Percentiles rank a stretch among this genome's conserved stretches.
Conservation (phyloP, 108 stramenopile genomes). For the Epipyxis sp. region DNA sequence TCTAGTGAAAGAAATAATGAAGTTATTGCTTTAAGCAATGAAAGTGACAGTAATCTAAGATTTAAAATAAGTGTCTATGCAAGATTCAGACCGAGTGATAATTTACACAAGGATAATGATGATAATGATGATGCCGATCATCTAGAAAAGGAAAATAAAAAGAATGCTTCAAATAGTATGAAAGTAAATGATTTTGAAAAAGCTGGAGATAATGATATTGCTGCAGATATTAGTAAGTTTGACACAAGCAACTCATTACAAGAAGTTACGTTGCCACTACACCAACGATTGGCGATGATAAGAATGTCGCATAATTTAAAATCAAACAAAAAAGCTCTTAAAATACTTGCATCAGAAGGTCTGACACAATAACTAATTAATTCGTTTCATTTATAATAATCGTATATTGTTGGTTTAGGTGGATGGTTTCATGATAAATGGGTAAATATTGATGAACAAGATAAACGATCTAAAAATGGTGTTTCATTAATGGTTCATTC, state of each 20-base stretch:
- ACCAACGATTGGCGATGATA: conserved; percentile 27
- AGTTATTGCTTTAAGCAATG: not conserved
- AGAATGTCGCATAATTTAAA: conserved; percentile 3
- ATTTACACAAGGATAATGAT: not conserved
- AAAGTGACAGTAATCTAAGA: not conserved
- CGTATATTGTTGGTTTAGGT: too few species aligned
- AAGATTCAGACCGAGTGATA: not conserved
- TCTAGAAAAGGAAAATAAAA: too few species aligned
- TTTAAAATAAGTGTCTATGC: conserved; percentile 17
- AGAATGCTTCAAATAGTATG: too few species aligned
- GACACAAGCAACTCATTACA: not conserved
- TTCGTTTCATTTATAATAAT: too few species aligned
- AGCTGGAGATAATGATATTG: too few species aligned
- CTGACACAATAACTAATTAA: too few species aligned
- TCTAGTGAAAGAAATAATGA: not conserved
- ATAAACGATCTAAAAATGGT: too few species aligned
- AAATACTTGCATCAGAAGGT: not conserved
- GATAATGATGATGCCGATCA: not conserved
- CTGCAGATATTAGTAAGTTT: not conserved
- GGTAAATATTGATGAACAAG: too few species aligned
- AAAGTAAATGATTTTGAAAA: too few species aligned
- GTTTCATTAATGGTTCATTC: too few species aligned
- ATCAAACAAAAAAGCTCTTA: not conserved
- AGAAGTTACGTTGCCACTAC: conserved; percentile 15
- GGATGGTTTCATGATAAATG: conserved; percentile 21